Conservation (phyloP, 768 basidiomycete species). For the Collybiopsis confluens region DNA sequence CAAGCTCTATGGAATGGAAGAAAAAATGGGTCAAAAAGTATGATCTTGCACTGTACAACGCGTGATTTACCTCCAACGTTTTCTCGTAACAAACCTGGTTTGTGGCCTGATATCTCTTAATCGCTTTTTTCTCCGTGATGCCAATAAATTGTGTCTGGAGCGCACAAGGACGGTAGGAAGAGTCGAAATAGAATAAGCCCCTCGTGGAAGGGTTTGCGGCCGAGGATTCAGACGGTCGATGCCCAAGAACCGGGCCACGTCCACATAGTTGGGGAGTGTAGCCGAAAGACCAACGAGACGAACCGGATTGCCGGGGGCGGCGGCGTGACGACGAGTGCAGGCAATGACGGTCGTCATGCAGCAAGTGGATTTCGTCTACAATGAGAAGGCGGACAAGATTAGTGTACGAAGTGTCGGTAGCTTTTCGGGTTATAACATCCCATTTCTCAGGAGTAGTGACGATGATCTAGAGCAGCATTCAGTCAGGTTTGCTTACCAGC, state of each 20-base stretch:
- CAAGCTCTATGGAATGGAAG: too few species aligned
- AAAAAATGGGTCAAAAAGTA: too few species aligned
- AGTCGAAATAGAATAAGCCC: slow-evolving; percentile 96
- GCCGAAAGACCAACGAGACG: slow-evolving; percentile 94
- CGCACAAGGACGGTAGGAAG: slow-evolving; percentile 88
- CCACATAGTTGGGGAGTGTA: slow-evolving; percentile 97
- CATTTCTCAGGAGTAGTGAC: slow-evolving; percentile 99
- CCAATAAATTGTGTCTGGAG: slow-evolving; percentile 97
- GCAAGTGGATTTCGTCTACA: slow-evolving; percentile 95
- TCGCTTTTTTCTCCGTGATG: slow-evolving; percentile 98
- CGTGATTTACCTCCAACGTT: slow-evolving; percentile 58
- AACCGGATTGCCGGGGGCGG: slow-evolving; percentile 75
- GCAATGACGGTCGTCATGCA: slow-evolving; percentile 97
- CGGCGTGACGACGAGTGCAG: slow-evolving; percentile 86
- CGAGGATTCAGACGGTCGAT: slow-evolving; percentile 58
- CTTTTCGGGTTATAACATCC: slow-evolving; percentile 99
- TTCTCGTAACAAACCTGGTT: slow-evolving; percentile 99
- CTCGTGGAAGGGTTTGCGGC: slow-evolving; percentile 28
- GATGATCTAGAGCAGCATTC: slow-evolving; percentile 66
- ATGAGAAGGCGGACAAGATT: slow-evolving; percentile 95
- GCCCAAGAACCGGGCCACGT: slow-evolving; percentile 95
- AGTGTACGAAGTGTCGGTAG: slow-evolving; percentile 93
- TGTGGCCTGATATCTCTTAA: slow-evolving; percentile 96
- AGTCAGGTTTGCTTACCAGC: too few species aligned
- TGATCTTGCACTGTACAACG: too few species aligned